Conservation (phyloP, 768 basidiomycete species). For the Agaricus blazei region DNA sequence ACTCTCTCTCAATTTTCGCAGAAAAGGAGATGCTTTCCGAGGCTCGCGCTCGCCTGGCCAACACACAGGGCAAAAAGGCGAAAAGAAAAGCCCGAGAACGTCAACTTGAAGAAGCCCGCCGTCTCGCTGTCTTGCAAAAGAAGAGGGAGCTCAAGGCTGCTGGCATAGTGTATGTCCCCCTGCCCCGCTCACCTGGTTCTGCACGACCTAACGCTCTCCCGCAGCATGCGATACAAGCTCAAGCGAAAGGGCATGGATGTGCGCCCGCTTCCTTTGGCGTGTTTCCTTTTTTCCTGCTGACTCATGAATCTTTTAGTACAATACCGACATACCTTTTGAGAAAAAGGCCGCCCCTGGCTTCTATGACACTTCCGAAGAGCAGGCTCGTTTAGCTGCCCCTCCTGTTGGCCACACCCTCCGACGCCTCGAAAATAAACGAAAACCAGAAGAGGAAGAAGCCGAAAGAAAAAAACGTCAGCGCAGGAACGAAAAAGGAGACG, state of each 20-base stretch:
- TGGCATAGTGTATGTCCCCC: conserved; percentile 80
- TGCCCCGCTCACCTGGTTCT: neutral
- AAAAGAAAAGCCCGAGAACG: conserved; percentile 98
- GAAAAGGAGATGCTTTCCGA: conserved; percentile 99
- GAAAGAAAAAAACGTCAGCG: conserved; percentile 89
- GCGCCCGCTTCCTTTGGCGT: conserved; percentile 23
- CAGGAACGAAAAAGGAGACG: conserved; percentile 64
- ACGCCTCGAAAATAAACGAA: conserved; percentile 93
- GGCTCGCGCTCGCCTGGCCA: conserved; percentile 94
- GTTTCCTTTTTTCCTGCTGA: neutral
- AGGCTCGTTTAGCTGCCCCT: conserved; percentile 78
- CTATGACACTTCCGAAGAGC: conserved; percentile 94
- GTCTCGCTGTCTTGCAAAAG: conserved; percentile 94
- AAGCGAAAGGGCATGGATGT: conserved; percentile 99
- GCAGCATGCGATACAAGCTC: conserved; percentile 85
- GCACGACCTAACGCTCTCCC: neutral
- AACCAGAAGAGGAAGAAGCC: conserved; percentile 89
- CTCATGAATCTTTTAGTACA: conserved; percentile 57
- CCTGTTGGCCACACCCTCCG: conserved; percentile 89
- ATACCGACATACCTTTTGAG: conserved; percentile 97
- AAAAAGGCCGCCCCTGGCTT: conserved; percentile 94
- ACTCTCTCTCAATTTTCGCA: conserved; percentile 22
- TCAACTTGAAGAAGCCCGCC: conserved; percentile 92
- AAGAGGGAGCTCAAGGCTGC: conserved; percentile 97
- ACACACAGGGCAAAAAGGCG: conserved; percentile 99